Conservation (phyloP, 805 yeast species). For the Saccharomycopsis sp. region DNA sequence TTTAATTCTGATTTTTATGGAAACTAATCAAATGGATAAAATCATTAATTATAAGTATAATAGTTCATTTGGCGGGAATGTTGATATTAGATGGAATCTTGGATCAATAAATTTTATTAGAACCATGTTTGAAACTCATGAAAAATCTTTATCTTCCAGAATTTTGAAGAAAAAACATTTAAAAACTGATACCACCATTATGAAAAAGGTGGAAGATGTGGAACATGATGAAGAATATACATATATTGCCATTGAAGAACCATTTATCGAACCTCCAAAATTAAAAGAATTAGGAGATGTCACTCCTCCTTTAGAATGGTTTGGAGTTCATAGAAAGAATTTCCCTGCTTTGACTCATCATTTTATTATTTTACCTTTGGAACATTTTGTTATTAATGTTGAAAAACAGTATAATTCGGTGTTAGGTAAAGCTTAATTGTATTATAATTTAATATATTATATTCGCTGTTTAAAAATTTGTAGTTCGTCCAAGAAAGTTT, state of each 20-base stretch:
- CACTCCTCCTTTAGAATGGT: constrained; percentile 97
- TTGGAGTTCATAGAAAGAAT: constrained; percentile 80
- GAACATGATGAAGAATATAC: constrained; percentile 27
- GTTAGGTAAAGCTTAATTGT: constrained; percentile 29
- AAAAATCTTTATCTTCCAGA: constrained; percentile 58
- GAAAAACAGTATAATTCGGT: constrained; percentile 34
- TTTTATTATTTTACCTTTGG: constrained; percentile 60
- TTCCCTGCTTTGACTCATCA: constrained; percentile 87
- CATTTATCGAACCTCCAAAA: constrained; percentile 81
- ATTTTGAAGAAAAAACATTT: constrained; percentile 27
- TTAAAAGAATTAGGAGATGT: constrained; percentile 90
- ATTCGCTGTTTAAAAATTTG: neutral
- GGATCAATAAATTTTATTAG: constrained; percentile 85
- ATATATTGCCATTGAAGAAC: constrained; percentile 61
- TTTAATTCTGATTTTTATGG: constrained; percentile 62
- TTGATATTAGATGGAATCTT: constrained; percentile 87
- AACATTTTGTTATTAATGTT: constrained; percentile 61
- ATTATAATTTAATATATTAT: too few species aligned
- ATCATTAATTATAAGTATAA: constrained; percentile 56
- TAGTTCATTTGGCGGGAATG: constrained; percentile 78
- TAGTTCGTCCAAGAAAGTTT: too few species aligned
- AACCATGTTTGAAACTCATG: constrained; percentile 87
- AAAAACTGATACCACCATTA: too few species aligned
- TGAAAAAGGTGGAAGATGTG: constrained; percentile 16
- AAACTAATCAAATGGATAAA: constrained; percentile 52